phyloP scores from a whole-genome alignment of 2,329 filamentous ascomycete species.

The Coniella vitis region DNA sequence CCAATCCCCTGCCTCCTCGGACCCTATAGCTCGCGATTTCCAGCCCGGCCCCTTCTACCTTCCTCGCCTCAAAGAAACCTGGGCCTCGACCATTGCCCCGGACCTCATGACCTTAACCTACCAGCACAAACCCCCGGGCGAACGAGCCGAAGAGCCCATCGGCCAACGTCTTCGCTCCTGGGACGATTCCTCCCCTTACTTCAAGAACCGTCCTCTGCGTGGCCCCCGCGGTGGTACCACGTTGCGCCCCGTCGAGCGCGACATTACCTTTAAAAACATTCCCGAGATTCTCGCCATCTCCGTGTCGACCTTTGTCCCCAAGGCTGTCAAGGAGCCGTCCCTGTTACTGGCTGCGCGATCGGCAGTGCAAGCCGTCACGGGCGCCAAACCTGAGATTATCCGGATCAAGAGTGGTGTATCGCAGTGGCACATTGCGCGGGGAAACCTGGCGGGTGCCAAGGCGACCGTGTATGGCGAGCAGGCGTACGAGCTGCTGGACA shows the following conservation, averaged over 20 bases:
- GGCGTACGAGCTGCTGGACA: conserved; percentile 86
- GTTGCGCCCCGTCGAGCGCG: conserved; percentile 63
- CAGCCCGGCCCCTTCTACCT: conserved; percentile 85
- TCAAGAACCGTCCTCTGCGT: conserved; percentile 80
- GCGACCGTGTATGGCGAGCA: conserved; percentile 69
- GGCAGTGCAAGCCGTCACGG: conserved; percentile 78
- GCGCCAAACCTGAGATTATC: conserved; percentile 64
- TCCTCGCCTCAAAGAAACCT: conserved; percentile 84
- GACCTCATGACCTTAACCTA: conserved; percentile 89
- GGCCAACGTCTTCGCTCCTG: conserved; percentile 69
- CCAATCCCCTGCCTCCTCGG: conserved; percentile 78
- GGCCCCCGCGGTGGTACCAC: conserved; percentile 74
- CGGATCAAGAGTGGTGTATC: conserved; percentile 63
- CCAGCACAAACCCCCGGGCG: conserved; percentile 75
- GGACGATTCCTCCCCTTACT: conserved; percentile 89
- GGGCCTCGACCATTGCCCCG: conserved; percentile 74
- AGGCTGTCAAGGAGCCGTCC: conserved; percentile 63
- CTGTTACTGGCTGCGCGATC: conserved; percentile 78
- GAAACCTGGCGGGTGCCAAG: conserved; percentile 69
- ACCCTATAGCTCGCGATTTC: conserved; percentile 83
- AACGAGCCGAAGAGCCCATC: conserved; percentile 40
- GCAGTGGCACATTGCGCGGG: conserved; percentile 67
- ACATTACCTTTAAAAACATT: conserved; percentile 76
- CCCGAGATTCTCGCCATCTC: conserved; percentile 76
- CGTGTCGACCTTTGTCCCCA: conserved; percentile 68